Evolutionary conservation across 768 basidiomycete genomes (phyloP), one percentile per base, ranked within the genome.

Genomic region (Fibroporia radiculosa): DNA sequence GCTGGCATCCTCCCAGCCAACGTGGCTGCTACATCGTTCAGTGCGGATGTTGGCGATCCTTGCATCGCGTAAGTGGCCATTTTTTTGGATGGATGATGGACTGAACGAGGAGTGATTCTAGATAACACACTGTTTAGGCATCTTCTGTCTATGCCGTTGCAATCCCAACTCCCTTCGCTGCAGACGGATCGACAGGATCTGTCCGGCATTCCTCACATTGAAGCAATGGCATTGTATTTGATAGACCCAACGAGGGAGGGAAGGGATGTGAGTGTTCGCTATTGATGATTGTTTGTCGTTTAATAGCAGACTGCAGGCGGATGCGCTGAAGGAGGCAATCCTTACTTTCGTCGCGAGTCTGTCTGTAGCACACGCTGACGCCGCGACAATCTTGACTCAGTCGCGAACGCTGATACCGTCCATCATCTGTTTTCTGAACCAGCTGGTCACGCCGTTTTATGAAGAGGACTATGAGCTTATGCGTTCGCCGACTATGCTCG

Each of bases 401-500:
- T 82, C 82, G 1, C 68, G 67, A 32, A 67, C 68, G 10, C 54
- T 90, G 12, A 69, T 89, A 32, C 85, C 84, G 1, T 78, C 85
- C 0, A 59, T 89, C 22, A 68, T 87, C 16, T 51, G 71, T 25
- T 79, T 72, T 48, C 64, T 84, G 7, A 68, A 69, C 27, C 66
- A 73, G 18, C 62, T 81, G 31, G 69, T 75, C 0, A 68, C 68
- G 1, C 70, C 74, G 2, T 58, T 90, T 13, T 90, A 83, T 32
- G 54, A 55, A 25, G 54, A 55, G 19, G 38, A 55, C 40, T 40
- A 73, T 38, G 54, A 53, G 24, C 54, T 78, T 12, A 54, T 70
- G 20, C 51, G 56, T 13, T 64, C 72, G 2, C 50, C 68, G 0
- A 59, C 63, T 20, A 58, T 56, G 4, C 56, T 67, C 24, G 52